Evolutionary conservation across 176 grass and related monocot species (phyloP).

Genomic region (Zizania latifolia): DNA sequence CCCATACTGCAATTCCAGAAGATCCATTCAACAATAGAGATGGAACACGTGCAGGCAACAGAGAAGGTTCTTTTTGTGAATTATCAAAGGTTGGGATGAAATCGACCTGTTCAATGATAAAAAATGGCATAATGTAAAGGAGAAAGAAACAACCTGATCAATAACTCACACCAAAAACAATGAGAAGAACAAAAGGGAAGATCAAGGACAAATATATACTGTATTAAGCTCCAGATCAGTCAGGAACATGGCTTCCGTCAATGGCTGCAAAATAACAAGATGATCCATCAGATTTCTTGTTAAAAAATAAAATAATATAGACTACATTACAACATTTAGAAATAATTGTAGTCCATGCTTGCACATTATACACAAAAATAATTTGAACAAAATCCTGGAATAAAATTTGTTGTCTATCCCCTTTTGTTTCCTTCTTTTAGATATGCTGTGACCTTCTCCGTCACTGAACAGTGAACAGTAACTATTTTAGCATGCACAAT

Average conservation of each 20-base stretch:
- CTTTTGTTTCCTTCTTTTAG: not conserved
- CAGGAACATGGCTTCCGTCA: slow-evolving; percentile 93
- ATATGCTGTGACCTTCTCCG: not conserved
- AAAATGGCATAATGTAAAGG: slow-evolving; percentile 13
- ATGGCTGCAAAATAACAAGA: slow-evolving; percentile 58
- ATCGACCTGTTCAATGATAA: slow-evolving; percentile 64
- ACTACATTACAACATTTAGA: not conserved
- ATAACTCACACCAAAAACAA: not conserved
- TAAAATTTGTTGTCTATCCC: not conserved
- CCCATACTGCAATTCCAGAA: slow-evolving; percentile 84
- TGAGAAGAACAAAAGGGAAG: slow-evolving; percentile 12
- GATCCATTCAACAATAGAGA: slow-evolving; percentile 84
- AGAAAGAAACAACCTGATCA: not conserved
- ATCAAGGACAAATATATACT: slow-evolving; percentile 32
- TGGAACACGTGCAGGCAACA: slow-evolving; percentile 87
- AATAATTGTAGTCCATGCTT: not conserved
- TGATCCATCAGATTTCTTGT: slow-evolving; percentile 7
- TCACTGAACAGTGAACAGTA: not conserved
- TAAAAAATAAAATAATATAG: slow-evolving; percentile 5
- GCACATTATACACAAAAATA: not conserved
- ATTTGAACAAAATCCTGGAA: not conserved
- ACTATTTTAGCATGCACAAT: not conserved
- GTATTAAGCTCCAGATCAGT: slow-evolving; percentile 89
- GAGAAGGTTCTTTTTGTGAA: slow-evolving; percentile 91
- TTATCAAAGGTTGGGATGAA: slow-evolving; percentile 88